phyloP scores from a whole-genome alignment of 805 yeast species.

The Isabelozyma gotoi region DNA sequence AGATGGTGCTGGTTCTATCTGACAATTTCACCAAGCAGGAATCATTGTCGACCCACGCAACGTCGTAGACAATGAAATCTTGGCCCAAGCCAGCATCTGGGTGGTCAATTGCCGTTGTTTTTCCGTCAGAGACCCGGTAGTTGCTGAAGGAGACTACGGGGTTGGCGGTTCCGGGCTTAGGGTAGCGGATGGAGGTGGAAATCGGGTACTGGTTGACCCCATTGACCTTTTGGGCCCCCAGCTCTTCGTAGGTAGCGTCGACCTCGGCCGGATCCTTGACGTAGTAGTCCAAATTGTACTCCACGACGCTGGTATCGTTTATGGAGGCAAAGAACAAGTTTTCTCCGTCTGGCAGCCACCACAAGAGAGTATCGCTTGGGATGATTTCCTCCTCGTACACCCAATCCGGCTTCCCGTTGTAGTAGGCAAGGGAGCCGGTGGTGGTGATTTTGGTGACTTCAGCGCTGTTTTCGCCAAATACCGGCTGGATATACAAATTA shows the following conservation, averaged over 20 bases:
- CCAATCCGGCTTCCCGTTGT: constrained; percentile 80
- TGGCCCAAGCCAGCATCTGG: constrained; percentile 20
- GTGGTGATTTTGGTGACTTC: constrained; percentile 36
- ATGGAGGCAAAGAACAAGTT: constrained; percentile 52
- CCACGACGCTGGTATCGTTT: constrained; percentile 59
- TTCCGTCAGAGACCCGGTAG: constrained; percentile 32
- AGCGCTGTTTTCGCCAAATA: constrained; percentile 21
- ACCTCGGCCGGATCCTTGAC: constrained; percentile 28
- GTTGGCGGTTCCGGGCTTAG: constrained; percentile 68
- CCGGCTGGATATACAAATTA: constrained; percentile 48
- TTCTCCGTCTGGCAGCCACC: constrained; percentile 73
- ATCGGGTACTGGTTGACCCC: constrained; percentile 46
- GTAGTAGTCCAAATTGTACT: constrained; percentile 52
- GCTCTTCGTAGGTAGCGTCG: constrained; percentile 8
- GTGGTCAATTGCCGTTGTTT: constrained; percentile 7
- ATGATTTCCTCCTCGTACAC: constrained; percentile 80
- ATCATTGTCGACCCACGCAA: constrained; percentile 54
- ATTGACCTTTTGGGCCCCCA: constrained; percentile 7
- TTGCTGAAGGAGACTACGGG: constrained; percentile 51
- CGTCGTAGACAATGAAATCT: constrained; percentile 60
- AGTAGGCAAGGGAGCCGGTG: constrained; percentile 52
- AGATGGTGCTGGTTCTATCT: constrained; percentile 58
- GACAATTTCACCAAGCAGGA: constrained; percentile 58
- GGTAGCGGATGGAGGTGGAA: constrained; percentile 53
- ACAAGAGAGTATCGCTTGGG: constrained; percentile 55